Evolutionary conservation across 1,284 basidiomycete genomes (phyloP).

Genomic region (Athelia psychrophila): DNA sequence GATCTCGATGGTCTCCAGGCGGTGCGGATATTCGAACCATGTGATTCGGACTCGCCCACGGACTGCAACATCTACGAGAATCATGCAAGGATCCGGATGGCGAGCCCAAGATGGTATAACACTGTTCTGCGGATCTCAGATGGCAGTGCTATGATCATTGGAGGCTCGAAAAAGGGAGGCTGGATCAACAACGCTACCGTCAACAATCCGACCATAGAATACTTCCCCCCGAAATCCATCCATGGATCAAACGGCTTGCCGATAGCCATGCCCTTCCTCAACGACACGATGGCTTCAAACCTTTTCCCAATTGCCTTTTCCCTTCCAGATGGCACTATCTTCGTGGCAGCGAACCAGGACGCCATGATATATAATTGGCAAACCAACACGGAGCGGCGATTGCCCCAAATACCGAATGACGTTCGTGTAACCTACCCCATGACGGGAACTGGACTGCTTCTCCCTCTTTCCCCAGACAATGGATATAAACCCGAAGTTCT

Average conservation of each 20-base stretch:
- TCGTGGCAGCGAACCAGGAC: constrained; percentile 78
- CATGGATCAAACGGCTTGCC: constrained; percentile 63
- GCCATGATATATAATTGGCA: constrained; percentile 81
- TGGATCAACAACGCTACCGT: constrained; percentile 78
- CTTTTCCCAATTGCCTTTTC: constrained; percentile 76
- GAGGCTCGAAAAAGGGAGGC: constrained; percentile 75
- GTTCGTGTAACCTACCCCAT: constrained; percentile 83
- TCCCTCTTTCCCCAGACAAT: constrained; percentile 66
- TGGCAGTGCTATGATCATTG: constrained; percentile 79
- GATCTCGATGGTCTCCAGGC: constrained; percentile 74
- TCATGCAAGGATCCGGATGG: constrained; percentile 61
- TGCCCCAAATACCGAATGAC: constrained; percentile 75
- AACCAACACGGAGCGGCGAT: constrained; percentile 56
- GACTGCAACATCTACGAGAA: constrained; percentile 65
- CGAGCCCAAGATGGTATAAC: constrained; percentile 76
- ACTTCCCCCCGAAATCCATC: constrained; percentile 74
- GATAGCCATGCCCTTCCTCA: constrained; percentile 60
- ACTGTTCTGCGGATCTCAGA: constrained; percentile 68
- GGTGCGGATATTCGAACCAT: constrained; percentile 72
- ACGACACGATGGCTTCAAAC: constrained; percentile 75
- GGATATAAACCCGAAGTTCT: constrained; percentile 69
- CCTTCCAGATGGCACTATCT: constrained; percentile 72
- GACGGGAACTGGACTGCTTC: constrained; percentile 67
- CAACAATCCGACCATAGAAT: constrained; percentile 83
- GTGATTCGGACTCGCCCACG: constrained; percentile 45